These are phyloP conservation scores for Monosporascus sp. DNA, from an alignment of 2,329 filamentous ascomycete species.

Conservation along the genomic window DNA sequence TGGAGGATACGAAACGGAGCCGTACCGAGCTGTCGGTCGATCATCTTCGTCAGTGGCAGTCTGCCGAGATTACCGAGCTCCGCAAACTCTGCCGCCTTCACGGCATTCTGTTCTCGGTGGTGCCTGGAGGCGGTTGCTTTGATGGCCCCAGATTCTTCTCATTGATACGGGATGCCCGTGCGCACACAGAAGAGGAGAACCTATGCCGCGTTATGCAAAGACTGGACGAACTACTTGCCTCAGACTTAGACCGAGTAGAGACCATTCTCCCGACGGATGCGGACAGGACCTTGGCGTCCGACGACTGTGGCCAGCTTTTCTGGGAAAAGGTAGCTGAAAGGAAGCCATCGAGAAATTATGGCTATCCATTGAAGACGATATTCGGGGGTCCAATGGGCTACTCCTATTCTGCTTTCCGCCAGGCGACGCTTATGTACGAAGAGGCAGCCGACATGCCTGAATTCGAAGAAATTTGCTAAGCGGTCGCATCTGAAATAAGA, in stretches of 20 bases:
- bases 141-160: conserved; percentile 12
- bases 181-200: conserved; percentile 36
- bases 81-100: conserved; percentile 37
- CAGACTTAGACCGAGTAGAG: conserved; percentile 19
- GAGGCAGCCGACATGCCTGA: conserved; percentile 29
- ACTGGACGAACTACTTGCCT: conserved; percentile 30
- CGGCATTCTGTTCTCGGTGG: conserved; percentile 40
- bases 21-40: conserved; percentile 28
- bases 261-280: conserved; percentile 53
- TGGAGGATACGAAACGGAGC: conserved; percentile 29
- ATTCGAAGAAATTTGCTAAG: conserved; percentile 41
- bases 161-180: conserved; percentile 32
- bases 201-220: conserved; percentile 17
- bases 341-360: not conserved
- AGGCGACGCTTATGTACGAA: conserved; percentile 49
- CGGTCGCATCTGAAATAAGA: conserved; percentile 35
- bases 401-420: conserved; percentile 49
- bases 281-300: conserved; percentile 47
- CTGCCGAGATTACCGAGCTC: conserved; percentile 38
- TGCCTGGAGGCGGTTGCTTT: conserved; percentile 7
- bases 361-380: conserved; percentile 34
- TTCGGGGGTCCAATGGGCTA: conserved; percentile 45
- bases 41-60: conserved; percentile 43
- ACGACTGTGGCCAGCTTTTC: conserved; percentile 40
- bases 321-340: not conserved